Percentiles rank a stretch among this genome's conserved stretches.
Conservation (phyloP, 768 basidiomycete species). For the Asterophora parasitica region DNA sequence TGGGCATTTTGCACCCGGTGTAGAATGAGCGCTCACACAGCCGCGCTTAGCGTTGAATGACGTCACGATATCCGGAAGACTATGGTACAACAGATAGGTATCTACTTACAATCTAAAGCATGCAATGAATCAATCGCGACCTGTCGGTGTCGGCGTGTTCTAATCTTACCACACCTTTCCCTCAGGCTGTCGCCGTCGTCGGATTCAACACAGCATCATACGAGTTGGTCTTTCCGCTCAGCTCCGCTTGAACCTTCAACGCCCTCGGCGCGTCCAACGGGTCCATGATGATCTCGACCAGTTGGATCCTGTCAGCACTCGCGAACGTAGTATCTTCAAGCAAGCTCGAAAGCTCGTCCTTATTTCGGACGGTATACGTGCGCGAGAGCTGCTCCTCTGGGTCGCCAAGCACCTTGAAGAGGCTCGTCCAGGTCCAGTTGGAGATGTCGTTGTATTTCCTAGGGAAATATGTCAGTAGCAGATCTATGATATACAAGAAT, state of each 20-base stretch:
- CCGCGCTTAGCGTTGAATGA: too few species aligned
- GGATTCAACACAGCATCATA: slow-evolving; percentile 24
- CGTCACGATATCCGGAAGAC: too few species aligned
- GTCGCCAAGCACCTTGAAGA: slow-evolving; percentile 59
- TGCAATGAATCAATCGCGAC: too few species aligned
- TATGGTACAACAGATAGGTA: too few species aligned
- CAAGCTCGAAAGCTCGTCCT: slow-evolving; percentile 60
- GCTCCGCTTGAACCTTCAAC: slow-evolving; percentile 51
- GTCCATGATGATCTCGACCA: slow-evolving; percentile 79
- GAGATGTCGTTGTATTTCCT: slow-evolving; percentile 86
- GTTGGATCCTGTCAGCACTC: slow-evolving; percentile 60
- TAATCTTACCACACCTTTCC: too few species aligned
- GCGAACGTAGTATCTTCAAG: slow-evolving; percentile 62
- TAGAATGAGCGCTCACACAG: too few species aligned
- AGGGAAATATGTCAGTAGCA: not conserved
- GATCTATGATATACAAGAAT: not conserved
- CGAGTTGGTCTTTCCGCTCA: slow-evolving; percentile 46
- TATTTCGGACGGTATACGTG: slow-evolving; percentile 66
- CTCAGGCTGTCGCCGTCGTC: not conserved
- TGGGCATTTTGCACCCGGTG: too few species aligned
- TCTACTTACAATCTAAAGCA: too few species aligned
- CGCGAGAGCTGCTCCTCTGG: slow-evolving; percentile 42
- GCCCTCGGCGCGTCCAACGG: slow-evolving; percentile 66
- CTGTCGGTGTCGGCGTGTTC: too few species aligned
- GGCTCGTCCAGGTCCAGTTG: slow-evolving; percentile 69